A percentile compares a stretch with the other conserved stretches of the same genome.
Evolutionary conservation across 2,329 filamentous ascomycete species (phyloP).

Genomic region (Trichothecium roseum): DNA sequence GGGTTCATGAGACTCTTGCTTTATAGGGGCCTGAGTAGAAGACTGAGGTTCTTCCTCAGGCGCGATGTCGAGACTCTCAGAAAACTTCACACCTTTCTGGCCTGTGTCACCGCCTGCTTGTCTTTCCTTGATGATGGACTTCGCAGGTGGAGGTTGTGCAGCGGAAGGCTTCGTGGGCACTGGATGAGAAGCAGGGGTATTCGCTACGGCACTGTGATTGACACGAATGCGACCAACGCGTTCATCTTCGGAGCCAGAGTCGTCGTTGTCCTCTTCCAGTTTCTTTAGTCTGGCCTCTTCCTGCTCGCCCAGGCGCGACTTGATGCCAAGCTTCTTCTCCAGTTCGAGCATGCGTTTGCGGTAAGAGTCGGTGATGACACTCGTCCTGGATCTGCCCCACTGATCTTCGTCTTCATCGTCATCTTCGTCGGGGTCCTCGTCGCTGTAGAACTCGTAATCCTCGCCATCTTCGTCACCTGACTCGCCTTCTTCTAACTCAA

Average conservation of each 20-base stretch:
- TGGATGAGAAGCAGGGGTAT: constrained; percentile 3
- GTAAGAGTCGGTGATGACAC: constrained; percentile 63
- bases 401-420: constrained; percentile 56
- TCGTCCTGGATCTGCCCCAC: constrained; percentile 60
- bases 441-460: constrained; percentile 43
- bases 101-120: constrained; percentile 8
- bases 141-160: constrained; percentile 15
- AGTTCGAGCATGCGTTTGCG: constrained; percentile 75
- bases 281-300: constrained; percentile 14
- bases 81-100: constrained; percentile 71
- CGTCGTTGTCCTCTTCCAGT: constrained; percentile 21
- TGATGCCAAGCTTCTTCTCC: constrained; percentile 62
- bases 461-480: constrained; percentile 42
- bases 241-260: constrained; percentile 27
- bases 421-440: constrained; percentile 41
- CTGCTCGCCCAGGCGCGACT: constrained; percentile 33
- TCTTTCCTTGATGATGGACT: constrained; percentile 22
- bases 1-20: constrained; percentile 16
- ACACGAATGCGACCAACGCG: constrained; percentile 49
- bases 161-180: constrained; percentile 6
- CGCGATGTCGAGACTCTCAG: constrained; percentile 62
- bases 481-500: constrained; percentile 66
- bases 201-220: constrained; percentile 14
- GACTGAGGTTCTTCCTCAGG: constrained; percentile 16
- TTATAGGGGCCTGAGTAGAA: constrained; percentile 7